These are phyloP conservation scores for Xylaria arbuscula DNA, from an alignment of 2,329 filamentous ascomycete species.

Conservation along the genomic window DNA sequence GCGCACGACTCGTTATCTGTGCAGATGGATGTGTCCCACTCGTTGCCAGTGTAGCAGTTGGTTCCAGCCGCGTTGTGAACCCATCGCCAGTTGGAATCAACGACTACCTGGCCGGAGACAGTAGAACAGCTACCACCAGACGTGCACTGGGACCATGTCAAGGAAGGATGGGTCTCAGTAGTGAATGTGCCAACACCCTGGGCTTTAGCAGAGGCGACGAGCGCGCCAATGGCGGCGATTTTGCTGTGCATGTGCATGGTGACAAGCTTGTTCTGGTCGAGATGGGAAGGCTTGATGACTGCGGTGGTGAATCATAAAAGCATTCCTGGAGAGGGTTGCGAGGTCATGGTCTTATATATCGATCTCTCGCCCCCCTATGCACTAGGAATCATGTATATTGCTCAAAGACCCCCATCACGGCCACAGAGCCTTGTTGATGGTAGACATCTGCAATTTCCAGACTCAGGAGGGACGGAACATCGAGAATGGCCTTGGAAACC, in stretches of 20 bases:
- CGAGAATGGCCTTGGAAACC: slow-evolving; percentile 21
- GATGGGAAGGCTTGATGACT: slow-evolving; percentile 31
- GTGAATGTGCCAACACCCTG: slow-evolving; percentile 57
- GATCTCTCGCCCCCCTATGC: slow-evolving; percentile 1
- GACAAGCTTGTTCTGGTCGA: slow-evolving; percentile 29
- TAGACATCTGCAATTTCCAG: slow-evolving; percentile 32
- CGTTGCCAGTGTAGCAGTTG: slow-evolving; percentile 62
- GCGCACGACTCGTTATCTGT: slow-evolving; percentile 54
- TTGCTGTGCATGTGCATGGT: slow-evolving; percentile 46
- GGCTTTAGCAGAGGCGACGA: slow-evolving; percentile 54
- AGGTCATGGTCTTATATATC: slow-evolving; percentile 38
- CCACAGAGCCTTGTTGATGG: slow-evolving; percentile 6
- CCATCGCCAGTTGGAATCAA: slow-evolving; percentile 66
- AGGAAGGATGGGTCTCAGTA: slow-evolving; percentile 57
- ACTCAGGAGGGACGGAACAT: slow-evolving; percentile 28
- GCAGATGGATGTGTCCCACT: slow-evolving; percentile 51
- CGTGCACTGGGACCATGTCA: slow-evolving; percentile 60
- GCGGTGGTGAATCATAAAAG: slow-evolving; percentile 35
- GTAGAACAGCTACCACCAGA: slow-evolving; percentile 55
- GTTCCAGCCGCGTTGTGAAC: slow-evolving; percentile 55
- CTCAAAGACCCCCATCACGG: slow-evolving; percentile 7
- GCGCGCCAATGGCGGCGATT: slow-evolving; percentile 49
- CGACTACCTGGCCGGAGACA: slow-evolving; percentile 56
- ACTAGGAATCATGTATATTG: slow-evolving; percentile 2
- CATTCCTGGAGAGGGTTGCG: slow-evolving; percentile 36